Evolutionary conservation across 768 basidiomycete genomes (phyloP), one percentile per base, ranked within the genome.

Genomic region (Lactifluus hygrophoroides): DNA sequence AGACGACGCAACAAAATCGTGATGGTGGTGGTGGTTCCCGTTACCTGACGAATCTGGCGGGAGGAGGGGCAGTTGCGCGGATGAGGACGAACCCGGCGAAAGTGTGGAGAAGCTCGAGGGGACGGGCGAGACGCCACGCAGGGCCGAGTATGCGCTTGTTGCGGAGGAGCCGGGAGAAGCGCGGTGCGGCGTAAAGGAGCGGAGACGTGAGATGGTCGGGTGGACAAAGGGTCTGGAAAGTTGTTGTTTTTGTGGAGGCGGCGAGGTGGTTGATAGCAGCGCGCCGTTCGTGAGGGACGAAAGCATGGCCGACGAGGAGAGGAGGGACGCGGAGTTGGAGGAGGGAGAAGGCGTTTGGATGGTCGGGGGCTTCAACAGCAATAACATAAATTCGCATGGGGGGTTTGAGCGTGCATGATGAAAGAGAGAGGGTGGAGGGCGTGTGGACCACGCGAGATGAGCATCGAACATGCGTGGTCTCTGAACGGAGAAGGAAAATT

Each of bases 161-260:
- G 74, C 75, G 16, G 79, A 76, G 17, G 73, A 66, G 14, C 68
- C 65, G 25, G 77, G 75, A 27, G 74, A 70, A 5, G n/a, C n/a
- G n/a, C 75, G 69, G 25, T 76, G 77, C 13, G 83, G 81, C 6
- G 78, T 76, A 65, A 77, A 77, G 13, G 90, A 89, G 43, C 89
- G 86, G 42, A 90, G 79, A n/a, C 89, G 80, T 28, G 89, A 92
- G 6, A 89, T 79, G n/a, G 76, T 80, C 3, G 86, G 86, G 64
- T 87, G 84, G 19, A 89, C 69, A 68, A 85, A 89, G 13, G 83
- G 79, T 38, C 79, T 77, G 3, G 79, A 72, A 10, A 77, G 67
- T 60, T 73, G n/a, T 77, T 23, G 54, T n/a, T 4, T 32, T 42
- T 11, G 40, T 38, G 3, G n/a, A 32, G 17, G 74, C 10, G 32